These are phyloP conservation scores for Opeltia flavorubescens DNA, from an alignment of 495 filamentous ascomycete genomes.

Conservation along the genomic window DNA sequence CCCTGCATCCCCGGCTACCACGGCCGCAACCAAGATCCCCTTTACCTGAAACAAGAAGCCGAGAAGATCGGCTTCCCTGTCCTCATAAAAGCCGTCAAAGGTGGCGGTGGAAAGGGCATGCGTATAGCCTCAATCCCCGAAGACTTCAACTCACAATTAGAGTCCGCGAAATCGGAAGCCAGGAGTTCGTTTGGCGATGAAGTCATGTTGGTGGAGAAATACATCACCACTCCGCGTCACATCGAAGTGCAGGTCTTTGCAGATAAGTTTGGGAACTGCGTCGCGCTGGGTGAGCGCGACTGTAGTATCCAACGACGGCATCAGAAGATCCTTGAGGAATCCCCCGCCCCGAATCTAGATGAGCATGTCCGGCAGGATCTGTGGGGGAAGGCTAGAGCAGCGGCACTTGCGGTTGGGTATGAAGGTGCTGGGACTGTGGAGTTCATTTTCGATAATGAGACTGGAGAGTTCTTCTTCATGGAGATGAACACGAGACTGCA, in stretches of 20 bases:
- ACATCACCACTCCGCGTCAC: slow-evolving; percentile 85
- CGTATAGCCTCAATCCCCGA: slow-evolving; percentile 62
- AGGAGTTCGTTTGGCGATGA: slow-evolving; percentile 89
- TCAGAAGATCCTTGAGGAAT: slow-evolving; percentile 96
- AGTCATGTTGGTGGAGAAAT: slow-evolving; percentile 93
- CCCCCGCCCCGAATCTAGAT: slow-evolving; percentile 75
- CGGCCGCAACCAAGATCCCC: slow-evolving; percentile 64
- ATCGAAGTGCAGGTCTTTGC: slow-evolving; percentile 98
- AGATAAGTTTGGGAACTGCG: slow-evolving; percentile 72
- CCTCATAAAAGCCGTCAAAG: slow-evolving; percentile 91
- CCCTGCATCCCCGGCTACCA: slow-evolving; percentile 96
- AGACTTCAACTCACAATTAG: slow-evolving; percentile 70
- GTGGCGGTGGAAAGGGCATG: slow-evolving; percentile 98
- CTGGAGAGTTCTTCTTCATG: slow-evolving; percentile 95
- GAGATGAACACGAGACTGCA: slow-evolving; percentile 98
- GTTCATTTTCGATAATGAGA: slow-evolving; percentile 97
- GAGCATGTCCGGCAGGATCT: slow-evolving; percentile 70
- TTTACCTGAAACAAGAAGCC: slow-evolving; percentile 57
- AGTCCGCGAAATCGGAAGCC: slow-evolving; percentile 81
- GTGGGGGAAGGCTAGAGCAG: slow-evolving; percentile 84
- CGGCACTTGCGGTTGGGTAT: slow-evolving; percentile 84
- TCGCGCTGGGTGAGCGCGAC: slow-evolving; percentile 74
- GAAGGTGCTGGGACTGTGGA: slow-evolving; percentile 95
- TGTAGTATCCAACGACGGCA: slow-evolving; percentile 81
- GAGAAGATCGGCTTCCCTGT: slow-evolving; percentile 81